Evolutionary conservation across 345 rosid genomes (phyloP).

Genomic region (Brassica carinata): DNA sequence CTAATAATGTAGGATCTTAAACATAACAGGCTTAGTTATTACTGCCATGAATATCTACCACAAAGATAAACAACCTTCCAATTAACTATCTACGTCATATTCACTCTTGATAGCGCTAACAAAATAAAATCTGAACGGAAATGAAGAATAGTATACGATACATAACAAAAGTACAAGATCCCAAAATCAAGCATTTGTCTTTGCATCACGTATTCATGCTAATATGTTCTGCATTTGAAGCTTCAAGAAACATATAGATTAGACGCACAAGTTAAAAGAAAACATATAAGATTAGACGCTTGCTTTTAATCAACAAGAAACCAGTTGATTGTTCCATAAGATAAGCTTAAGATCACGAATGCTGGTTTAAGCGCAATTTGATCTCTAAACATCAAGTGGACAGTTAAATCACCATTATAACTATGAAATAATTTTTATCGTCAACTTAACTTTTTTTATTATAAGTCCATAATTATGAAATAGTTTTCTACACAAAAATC

Average conservation of each 20-base stretch:
- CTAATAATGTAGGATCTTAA: not conserved
- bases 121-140: not conserved
- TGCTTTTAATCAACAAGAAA: conserved; percentile 10
- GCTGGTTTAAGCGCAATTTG: not conserved
- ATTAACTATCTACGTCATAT: not conserved
- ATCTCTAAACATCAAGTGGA: not conserved
- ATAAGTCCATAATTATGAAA: not conserved
- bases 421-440: not conserved
- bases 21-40: not conserved
- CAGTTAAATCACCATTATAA: not conserved
- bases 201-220: conserved; percentile 3
- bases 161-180: not conserved
- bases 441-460: not conserved
- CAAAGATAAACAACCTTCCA: not conserved
- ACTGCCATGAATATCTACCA: not conserved
- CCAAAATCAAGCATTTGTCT: conserved; percentile 1
- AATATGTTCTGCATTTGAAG: not conserved
- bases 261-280: not conserved
- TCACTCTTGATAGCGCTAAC: not conserved
- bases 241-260: not conserved
- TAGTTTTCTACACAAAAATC: not conserved
- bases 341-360: not conserved
- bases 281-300: not conserved
- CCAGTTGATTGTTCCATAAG: not conserved
- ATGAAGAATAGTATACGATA: not conserved